Percentiles rank a stretch among this genome's conserved stretches.
Evolutionary conservation across 129 eudicot species (phyloP).

Genomic region (Lactuca sativa): DNA sequence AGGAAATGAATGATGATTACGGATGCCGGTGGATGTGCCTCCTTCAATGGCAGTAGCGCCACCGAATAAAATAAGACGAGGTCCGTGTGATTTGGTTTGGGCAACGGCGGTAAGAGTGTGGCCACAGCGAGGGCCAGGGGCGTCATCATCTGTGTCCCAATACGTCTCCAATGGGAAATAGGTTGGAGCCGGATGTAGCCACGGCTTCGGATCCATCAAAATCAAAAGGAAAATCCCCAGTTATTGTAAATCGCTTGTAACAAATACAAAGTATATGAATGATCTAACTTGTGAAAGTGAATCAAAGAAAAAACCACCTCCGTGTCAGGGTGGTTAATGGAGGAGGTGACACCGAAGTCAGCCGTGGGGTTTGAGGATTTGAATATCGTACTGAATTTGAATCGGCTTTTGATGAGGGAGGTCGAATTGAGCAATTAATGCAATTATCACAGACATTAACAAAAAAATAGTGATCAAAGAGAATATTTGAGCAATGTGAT

Average conservation of each 20-base stretch:
- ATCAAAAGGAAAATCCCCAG: constrained; percentile 14
- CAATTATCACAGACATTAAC: not conserved
- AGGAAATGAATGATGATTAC: constrained; percentile 29
- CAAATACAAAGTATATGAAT: constrained; percentile 16
- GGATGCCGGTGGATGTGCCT: constrained; percentile 71
- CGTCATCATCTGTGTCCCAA: constrained; percentile 80
- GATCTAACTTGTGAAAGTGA: constrained; percentile 2
- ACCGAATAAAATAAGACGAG: constrained; percentile 82
- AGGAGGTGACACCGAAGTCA: constrained; percentile 8
- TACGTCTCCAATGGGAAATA: constrained; percentile 48
- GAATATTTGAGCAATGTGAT: constrained; percentile 18
- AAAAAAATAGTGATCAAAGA: too few species aligned
- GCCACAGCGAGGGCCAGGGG: constrained; percentile 88
- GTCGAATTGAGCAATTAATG: not conserved
- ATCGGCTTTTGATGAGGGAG: not conserved
- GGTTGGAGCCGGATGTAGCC: constrained; percentile 78
- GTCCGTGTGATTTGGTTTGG: constrained; percentile 80
- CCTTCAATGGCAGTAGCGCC: constrained; percentile 95
- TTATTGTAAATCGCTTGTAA: not conserved
- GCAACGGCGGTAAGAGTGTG: constrained; percentile 93
- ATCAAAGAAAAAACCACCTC: constrained; percentile 6
- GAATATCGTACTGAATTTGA: not conserved
- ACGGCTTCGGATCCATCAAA: constrained; percentile 57
- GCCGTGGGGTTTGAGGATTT: constrained; percentile 13
- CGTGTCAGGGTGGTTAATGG: not conserved